Evolutionary conservation across 768 basidiomycete species (phyloP).

Genomic region (Suillus sp.): DNA sequence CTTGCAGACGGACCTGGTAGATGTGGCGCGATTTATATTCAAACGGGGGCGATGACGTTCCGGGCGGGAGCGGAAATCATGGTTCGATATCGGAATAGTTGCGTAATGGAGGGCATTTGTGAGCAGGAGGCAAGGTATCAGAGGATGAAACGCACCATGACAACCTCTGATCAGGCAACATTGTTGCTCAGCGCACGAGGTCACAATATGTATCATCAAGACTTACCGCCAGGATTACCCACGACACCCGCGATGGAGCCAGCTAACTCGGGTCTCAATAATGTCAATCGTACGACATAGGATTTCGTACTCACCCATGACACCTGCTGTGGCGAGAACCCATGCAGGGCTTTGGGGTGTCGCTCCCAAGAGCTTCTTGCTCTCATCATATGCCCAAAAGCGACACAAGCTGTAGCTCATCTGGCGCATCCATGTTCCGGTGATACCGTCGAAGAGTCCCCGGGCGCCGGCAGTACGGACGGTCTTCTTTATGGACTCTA

Average conservation of each 20-base stretch:
- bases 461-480: slow-evolving; percentile 69
- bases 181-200: not conserved
- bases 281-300: not conserved
- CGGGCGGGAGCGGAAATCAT: slow-evolving; percentile 6
- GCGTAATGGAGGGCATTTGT: slow-evolving; percentile 5
- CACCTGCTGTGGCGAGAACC: slow-evolving; percentile 80
- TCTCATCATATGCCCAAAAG: slow-evolving; percentile 94
- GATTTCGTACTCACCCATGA: slow-evolving; percentile 66
- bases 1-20: slow-evolving; percentile 74
- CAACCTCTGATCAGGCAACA: slow-evolving; percentile 55
- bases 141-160: slow-evolving; percentile 51
- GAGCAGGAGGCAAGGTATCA: slow-evolving; percentile 6
- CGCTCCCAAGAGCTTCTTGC: slow-evolving; percentile 80
- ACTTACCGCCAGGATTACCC: slow-evolving; percentile 83
- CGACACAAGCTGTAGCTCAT: slow-evolving; percentile 91
- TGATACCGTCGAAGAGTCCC: slow-evolving; percentile 85
- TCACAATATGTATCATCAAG: not conserved
- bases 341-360: slow-evolving; percentile 69
- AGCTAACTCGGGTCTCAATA: slow-evolving; percentile 43
- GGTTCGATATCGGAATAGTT: slow-evolving; percentile 13
- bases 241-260: slow-evolving; percentile 84
- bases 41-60: not conserved
- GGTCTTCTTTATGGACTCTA: slow-evolving; percentile 81
- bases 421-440: slow-evolving; percentile 88
- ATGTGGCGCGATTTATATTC: not conserved